Evolutionary conservation across 176 grass and related monocot species (phyloP).

Genomic region (Eleusine indica): DNA sequence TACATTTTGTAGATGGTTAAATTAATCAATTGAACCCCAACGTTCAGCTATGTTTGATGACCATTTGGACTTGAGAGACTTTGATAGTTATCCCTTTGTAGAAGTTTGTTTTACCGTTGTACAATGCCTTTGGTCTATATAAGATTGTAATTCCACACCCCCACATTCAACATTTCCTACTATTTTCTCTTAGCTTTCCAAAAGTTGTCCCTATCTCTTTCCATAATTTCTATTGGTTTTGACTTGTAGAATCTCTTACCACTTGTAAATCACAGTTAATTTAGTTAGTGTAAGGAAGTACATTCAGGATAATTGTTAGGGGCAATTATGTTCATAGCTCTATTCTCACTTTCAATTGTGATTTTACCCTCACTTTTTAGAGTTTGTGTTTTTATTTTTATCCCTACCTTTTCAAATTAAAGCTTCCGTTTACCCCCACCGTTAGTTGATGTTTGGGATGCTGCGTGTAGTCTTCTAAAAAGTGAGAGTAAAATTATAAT

Average conservation of each 20-base stretch:
- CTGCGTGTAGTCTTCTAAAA: too few species aligned
- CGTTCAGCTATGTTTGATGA: not conserved
- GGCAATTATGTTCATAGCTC: not conserved
- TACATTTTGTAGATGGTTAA: constrained; percentile 16
- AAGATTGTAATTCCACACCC: not conserved
- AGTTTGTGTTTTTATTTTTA: too few species aligned
- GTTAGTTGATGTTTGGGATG: too few species aligned
- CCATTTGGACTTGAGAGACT: not conserved
- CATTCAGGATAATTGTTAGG: not conserved
- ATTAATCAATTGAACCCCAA: not conserved
- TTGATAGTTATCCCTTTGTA: not conserved
- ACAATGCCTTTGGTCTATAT: not conserved
- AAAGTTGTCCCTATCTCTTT: not conserved
- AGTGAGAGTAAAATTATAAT: too few species aligned
- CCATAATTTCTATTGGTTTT: constrained; percentile 1
- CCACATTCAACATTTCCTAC: not conserved
- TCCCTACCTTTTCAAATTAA: too few species aligned
- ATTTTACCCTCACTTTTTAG: too few species aligned
- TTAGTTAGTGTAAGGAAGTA: constrained; percentile 13
- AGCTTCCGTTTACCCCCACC: too few species aligned
- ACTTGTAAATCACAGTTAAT: constrained; percentile 21
- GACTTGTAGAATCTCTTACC: constrained; percentile 9
- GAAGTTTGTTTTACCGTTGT: constrained; percentile 5
- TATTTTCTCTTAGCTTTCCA: constrained; percentile 3
- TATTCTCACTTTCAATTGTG: too few species aligned